These are phyloP conservation scores for Eimeria falciformis DNA, from an alignment of 169 alveolate species.

Conservation along the genomic window DNA sequence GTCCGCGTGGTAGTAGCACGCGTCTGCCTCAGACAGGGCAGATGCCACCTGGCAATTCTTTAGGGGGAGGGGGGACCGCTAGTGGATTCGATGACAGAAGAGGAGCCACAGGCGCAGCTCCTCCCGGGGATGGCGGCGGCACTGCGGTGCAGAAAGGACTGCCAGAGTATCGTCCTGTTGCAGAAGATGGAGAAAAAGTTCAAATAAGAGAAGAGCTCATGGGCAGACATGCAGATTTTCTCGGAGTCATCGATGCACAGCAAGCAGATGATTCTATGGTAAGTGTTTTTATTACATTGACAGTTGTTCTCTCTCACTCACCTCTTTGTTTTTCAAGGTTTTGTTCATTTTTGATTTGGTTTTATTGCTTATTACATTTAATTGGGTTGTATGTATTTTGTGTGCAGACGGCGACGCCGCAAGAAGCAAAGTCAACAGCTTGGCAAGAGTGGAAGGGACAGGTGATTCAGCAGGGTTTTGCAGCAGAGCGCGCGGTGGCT, in stretches of 20 bases:
- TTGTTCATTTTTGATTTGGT: too few relatives aligned
- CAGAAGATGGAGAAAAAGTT: constrained; percentile 84
- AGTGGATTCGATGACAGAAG: not conserved
- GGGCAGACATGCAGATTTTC: constrained; percentile 91
- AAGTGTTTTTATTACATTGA: not conserved
- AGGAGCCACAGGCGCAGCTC: not conserved
- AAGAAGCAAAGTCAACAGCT: constrained; percentile 86
- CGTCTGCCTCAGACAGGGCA: not conserved
- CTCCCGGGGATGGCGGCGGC: not conserved
- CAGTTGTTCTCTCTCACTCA: too few relatives aligned
- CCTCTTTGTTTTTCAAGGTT: too few relatives aligned
- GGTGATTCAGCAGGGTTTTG: constrained; percentile 92
- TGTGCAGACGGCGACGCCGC: constrained; percentile 12
- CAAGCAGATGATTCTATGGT: constrained; percentile 36
- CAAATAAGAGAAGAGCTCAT: constrained; percentile 87
- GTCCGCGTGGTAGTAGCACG: not conserved
- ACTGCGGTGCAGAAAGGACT: constrained; percentile 68
- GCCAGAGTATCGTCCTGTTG: constrained; percentile 89
- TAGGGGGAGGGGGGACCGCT: not conserved
- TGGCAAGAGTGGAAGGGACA: constrained; percentile 96
- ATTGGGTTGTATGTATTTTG: too few relatives aligned
- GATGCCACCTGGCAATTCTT: not conserved
- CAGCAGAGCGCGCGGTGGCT: constrained; percentile 91
- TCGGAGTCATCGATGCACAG: constrained; percentile 86
- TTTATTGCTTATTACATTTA: not conserved